Conservation (phyloP, 345 rosid genomes). For the Citrus hindsii region DNA sequence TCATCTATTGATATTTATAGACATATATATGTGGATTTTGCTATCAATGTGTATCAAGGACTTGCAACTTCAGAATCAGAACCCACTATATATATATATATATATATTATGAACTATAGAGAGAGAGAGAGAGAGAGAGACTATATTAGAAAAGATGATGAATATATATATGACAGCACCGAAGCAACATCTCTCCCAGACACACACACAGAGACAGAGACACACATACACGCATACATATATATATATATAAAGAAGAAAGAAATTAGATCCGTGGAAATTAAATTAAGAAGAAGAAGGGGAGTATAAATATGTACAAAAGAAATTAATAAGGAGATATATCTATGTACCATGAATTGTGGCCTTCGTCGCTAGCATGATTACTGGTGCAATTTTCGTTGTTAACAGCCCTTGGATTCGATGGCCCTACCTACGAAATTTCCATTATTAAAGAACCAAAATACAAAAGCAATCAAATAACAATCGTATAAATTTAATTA, state of each 20-base stretch:
- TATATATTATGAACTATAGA: no score
- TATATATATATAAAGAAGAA: background rate
- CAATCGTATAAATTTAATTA: background rate
- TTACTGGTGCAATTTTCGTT: constrained; percentile 40
- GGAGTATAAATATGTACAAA: background rate
- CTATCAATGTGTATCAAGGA: constrained; percentile 26
- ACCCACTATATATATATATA: background rate
- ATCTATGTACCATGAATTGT: constrained; percentile 39
- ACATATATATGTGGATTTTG: constrained; percentile 11
- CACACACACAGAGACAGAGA: no score
- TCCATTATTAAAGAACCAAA: constrained; percentile 8
- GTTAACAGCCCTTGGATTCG: constrained; percentile 45
- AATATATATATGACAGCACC: background rate
- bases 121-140: constrained; percentile 3
- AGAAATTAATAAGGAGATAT: no score
- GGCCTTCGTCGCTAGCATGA: constrained; percentile 37
- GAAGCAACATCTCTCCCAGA: constrained; percentile 19
- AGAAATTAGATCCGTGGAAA: background rate
- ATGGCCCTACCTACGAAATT: constrained; percentile 34
- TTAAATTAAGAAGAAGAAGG: background rate
- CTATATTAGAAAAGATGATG: background rate
- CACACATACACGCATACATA: no score
- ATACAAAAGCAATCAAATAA: background rate
- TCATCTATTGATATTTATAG: no score
- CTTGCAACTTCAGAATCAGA: constrained; percentile 6